phyloP scores from a whole-genome alignment of 345 rosid species.

The Toxicodendron radicans region DNA sequence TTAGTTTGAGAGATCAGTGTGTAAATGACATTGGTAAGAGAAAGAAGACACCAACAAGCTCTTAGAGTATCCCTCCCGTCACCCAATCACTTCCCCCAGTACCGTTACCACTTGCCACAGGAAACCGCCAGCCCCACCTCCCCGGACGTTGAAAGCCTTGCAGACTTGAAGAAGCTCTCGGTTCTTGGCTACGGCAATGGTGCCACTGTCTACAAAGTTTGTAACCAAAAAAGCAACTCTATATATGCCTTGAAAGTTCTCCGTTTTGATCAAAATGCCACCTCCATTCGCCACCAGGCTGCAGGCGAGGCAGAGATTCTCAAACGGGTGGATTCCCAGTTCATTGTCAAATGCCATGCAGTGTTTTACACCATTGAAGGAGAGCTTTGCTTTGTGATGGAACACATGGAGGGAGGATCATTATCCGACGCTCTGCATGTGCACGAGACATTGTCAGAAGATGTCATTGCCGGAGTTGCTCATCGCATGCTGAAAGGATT shows the following conservation, averaged over 20 bases:
- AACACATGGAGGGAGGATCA: slow-evolving; percentile 62
- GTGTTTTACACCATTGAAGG: slow-evolving; percentile 35
- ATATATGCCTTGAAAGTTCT: slow-evolving; percentile 55
- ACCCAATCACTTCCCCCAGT: slow-evolving; percentile 35
- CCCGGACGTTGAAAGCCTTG: slow-evolving; percentile 34
- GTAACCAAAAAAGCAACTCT: slow-evolving; percentile 32
- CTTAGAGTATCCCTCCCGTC: slow-evolving; percentile 45
- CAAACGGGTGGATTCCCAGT: slow-evolving; percentile 44
- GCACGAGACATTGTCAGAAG: slow-evolving; percentile 29
- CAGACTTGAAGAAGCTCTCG: slow-evolving; percentile 48
- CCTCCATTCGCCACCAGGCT: slow-evolving; percentile 27
- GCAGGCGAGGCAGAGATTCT: slow-evolving; percentile 53
- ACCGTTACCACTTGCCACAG: slow-evolving; percentile 10
- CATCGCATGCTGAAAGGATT: slow-evolving; percentile 45
- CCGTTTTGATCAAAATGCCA: slow-evolving; percentile 32
- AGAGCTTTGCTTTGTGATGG: slow-evolving; percentile 61
- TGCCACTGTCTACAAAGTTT: slow-evolving; percentile 59
- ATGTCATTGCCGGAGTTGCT: slow-evolving; percentile 37
- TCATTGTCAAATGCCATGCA: slow-evolving; percentile 48
- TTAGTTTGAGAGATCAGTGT: neutral
- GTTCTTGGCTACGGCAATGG: slow-evolving; percentile 65
- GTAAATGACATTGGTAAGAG: slow-evolving; percentile 61
- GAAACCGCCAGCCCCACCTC: slow-evolving; percentile 32
- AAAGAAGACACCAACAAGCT: slow-evolving; percentile 58
- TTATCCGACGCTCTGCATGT: slow-evolving; percentile 34